Percentiles rank a stretch among this genome's conserved stretches.
These are phyloP conservation scores for Cutaneotrichosporon mucoides DNA, from an alignment of 1,284 basidiomycete species.

Conservation along the genomic window DNA sequence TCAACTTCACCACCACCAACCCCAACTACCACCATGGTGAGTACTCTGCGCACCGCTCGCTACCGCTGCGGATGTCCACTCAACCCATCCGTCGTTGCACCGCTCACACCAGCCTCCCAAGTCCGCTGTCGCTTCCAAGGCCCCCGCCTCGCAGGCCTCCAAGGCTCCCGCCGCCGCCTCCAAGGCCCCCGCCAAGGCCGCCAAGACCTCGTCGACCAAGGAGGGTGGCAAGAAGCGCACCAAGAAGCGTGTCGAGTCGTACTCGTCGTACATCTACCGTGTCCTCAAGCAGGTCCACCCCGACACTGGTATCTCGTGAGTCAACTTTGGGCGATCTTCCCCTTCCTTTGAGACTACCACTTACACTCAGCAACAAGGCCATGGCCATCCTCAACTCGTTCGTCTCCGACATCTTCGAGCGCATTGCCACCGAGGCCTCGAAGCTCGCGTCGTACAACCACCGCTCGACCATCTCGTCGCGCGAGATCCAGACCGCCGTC, in stretches of 20 bases:
- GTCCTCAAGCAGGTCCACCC: slow-evolving; percentile 70
- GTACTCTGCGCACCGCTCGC: no score
- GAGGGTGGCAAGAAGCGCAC: slow-evolving; percentile 58
- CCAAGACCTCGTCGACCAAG: slow-evolving; percentile 17
- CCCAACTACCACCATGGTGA: slow-evolving; percentile 42
- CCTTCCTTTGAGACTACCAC: no score
- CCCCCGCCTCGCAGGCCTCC: slow-evolving; percentile 59
- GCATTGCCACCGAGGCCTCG: slow-evolving; percentile 86
- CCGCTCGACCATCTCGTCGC: slow-evolving; percentile 90
- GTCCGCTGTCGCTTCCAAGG: slow-evolving; percentile 50
- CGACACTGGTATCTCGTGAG: slow-evolving; percentile 75
- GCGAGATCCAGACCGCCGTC: slow-evolving; percentile 88
- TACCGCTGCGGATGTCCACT: no score
- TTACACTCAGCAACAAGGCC: slow-evolving; percentile 66
- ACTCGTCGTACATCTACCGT: slow-evolving; percentile 93
- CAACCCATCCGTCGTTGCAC: no score
- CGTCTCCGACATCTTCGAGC: slow-evolving; percentile 90
- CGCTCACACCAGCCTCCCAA: slow-evolving; percentile 43
- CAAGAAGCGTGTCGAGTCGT: slow-evolving; percentile 84
- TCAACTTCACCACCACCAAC: not conserved
- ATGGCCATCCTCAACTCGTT: slow-evolving; percentile 94
- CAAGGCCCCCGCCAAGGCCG: slow-evolving; percentile 60
- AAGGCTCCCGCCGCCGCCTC: slow-evolving; percentile 53
- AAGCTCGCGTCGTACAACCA: slow-evolving; percentile 90
- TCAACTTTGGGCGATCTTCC: no score